Base-by-base conservation (phyloP, 163 green algal genomes). In the Coccomyxa subellipsoidea region DNA sequence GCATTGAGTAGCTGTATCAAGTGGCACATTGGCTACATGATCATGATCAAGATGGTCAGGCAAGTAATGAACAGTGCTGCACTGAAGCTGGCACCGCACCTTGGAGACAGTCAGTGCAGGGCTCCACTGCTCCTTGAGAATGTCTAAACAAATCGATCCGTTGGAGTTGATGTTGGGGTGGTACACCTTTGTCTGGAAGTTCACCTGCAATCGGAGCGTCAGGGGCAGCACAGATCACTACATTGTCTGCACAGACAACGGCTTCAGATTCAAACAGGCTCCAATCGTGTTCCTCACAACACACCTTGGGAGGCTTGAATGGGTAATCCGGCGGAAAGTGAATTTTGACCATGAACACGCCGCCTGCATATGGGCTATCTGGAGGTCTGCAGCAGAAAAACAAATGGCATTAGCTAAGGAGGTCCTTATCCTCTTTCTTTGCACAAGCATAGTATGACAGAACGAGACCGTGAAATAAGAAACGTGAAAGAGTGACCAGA, bases 311-410 rank as follows among this genome's bases (percentile, higher is more conserved):
- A 4, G 96, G 94, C 84, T 97, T 97, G 87, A 99, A 99, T 0
- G 96, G 96, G 86, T 99, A 99, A 85, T 99, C 96, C 36, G 91
- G 80, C 6, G 96, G 96, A 80, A 99, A 99, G 54, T 92, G 87
- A 79, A 99, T 98, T 80, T 99, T 95, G 0, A 99, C 84, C 78
- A 99, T 99, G 91, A 98, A 99, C 0, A 99, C 88, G 37, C 96
- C 96, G 18, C 92, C 93, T 0, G 88, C 71, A 77, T 99, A 99
- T 0, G 96, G 96, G 59, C 78, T 82, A 54, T 82, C 78, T 32
- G 78, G 78, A 32, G 78, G 78, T 38, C 78, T 82, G 78, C 78
- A 77, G 54, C 59, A 29, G 72, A 29, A 73, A 12, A 59, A 59
- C 23, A 23, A 54, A 8, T 23, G 8, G 10, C 40, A 10, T 54